phyloP scores from a whole-genome alignment of 352 stramenopile genomes.

The Globisporangium solare region DNA sequence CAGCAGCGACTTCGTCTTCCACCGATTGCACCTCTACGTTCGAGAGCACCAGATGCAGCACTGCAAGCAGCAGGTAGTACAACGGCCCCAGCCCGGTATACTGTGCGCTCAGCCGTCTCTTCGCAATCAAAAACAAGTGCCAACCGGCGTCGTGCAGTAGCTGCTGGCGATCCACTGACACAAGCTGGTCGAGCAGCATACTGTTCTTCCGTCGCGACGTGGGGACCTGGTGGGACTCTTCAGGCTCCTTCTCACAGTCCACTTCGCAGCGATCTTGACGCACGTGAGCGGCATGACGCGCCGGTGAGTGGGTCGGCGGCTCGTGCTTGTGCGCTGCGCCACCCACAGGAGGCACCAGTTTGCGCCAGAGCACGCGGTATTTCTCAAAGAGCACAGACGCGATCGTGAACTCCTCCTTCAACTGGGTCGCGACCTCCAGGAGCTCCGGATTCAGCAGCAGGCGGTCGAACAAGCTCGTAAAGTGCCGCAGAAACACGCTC shows the following conservation, averaged over 20 bases:
- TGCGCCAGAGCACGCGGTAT: conserved; percentile 60
- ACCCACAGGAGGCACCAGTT: conserved; percentile 16
- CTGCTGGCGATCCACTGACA: conserved; percentile 15
- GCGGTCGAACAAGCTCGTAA: conserved; percentile 79
- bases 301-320: neutral
- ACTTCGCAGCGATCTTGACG: conserved; percentile 18
- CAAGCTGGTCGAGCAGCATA: conserved; percentile 8
- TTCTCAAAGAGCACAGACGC: conserved; percentile 74
- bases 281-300: neutral
- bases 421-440: conserved; percentile 54
- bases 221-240: conserved; percentile 4
- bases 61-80: conserved; percentile 73
- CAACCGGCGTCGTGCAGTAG: conserved; percentile 64
- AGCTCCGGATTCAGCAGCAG: conserved; percentile 71
- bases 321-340: conserved; percentile 9
- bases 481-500: conserved; percentile 57
- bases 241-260: conserved; percentile 11
- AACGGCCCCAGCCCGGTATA: conserved; percentile 64
- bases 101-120: conserved; percentile 31
- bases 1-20: conserved; percentile 73
- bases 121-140: conserved; percentile 68
- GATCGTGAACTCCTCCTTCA: conserved; percentile 82
- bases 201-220: conserved; percentile 13
- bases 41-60: conserved; percentile 62
- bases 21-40: conserved; percentile 39